Conservation (phyloP, 2,329 filamentous ascomycete species). For the Fusarium hainanense region DNA sequence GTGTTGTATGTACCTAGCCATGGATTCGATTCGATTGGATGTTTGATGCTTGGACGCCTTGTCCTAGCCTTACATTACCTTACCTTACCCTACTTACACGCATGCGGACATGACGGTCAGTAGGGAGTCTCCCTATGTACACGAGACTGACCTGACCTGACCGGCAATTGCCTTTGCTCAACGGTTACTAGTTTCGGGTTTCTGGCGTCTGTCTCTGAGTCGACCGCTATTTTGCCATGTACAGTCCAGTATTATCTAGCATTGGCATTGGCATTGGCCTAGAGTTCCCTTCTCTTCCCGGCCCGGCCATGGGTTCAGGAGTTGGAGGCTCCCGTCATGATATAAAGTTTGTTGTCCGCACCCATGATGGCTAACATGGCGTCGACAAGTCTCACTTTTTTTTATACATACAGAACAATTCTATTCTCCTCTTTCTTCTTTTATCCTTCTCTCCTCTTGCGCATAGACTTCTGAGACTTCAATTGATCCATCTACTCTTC, state of each 20-base stretch:
- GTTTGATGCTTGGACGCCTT: conserved; percentile 28
- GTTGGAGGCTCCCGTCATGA: conserved; percentile 22
- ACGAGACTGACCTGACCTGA: conserved; percentile 25
- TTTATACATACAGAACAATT: conserved; percentile 13
- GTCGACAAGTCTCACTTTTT: conserved; percentile 34
- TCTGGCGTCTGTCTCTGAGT: conserved; percentile 40
- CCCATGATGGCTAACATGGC: conserved; percentile 16
- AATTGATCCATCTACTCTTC: conserved; percentile 7
- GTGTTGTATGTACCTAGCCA: conserved; percentile 4
- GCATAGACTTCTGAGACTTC: conserved; percentile 26
- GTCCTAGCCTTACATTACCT: conserved; percentile 35
- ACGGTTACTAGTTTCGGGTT: conserved; percentile 35
- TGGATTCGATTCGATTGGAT: background rate
- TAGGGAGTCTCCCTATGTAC: conserved; percentile 27
- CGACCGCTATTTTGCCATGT: conserved; percentile 41
- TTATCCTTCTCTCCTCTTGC: background rate
- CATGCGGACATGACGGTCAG: conserved; percentile 11
- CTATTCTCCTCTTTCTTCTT: background rate
- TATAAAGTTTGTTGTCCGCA: conserved; percentile 41
- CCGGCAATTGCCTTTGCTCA: conserved; percentile 29
- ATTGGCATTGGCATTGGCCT: conserved; percentile 12
- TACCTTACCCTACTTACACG: conserved; percentile 23
- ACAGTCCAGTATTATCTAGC: background rate
- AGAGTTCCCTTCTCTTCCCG: conserved; percentile 26
- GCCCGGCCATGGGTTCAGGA: conserved; percentile 32